Conservation (phyloP, 768 basidiomycete genomes). For the Tricholoma bakamatsutake region DNA sequence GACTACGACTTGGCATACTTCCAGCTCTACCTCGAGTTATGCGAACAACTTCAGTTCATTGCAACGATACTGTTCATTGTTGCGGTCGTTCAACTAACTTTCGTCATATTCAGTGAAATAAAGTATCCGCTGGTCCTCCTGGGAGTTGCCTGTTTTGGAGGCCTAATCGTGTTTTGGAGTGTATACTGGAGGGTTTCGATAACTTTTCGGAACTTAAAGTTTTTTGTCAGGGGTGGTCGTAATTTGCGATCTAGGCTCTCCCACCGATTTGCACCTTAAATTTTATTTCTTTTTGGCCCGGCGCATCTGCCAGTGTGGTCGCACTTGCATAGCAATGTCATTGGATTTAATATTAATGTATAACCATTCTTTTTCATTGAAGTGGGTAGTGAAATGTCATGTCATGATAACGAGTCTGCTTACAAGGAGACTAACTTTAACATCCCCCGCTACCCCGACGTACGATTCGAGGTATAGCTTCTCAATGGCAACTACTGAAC, state of each 20-base stretch:
- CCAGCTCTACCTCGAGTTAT: conserved; percentile 21
- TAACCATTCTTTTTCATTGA: too few relatives aligned
- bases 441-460: too few relatives aligned
- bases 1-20: conserved; percentile 19
- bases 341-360: too few relatives aligned
- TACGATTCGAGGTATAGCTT: too few relatives aligned
- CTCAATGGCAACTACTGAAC: too few relatives aligned
- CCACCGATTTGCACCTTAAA: not conserved
- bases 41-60: conserved; percentile 27
- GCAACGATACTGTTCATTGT: conserved; percentile 23
- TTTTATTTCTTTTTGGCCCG: too few relatives aligned
- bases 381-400: too few relatives aligned
- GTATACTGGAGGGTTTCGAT: conserved; percentile 27
- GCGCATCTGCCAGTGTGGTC: too few relatives aligned
- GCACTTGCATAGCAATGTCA: too few relatives aligned
- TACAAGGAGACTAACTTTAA: too few relatives aligned
- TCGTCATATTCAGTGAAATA: conserved; percentile 24
- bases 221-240: conserved; percentile 7
- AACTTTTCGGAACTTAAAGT: conserved; percentile 20
- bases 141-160: conserved; percentile 13
- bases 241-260: not conserved
- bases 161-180: conserved; percentile 20
- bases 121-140: conserved; percentile 23
- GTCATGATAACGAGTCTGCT: too few relatives aligned
- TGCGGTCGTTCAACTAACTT: conserved; percentile 20